Base-by-base conservation (phyloP, 2,329 filamentous ascomycete species). In the Fusarium domesticum region DNA sequence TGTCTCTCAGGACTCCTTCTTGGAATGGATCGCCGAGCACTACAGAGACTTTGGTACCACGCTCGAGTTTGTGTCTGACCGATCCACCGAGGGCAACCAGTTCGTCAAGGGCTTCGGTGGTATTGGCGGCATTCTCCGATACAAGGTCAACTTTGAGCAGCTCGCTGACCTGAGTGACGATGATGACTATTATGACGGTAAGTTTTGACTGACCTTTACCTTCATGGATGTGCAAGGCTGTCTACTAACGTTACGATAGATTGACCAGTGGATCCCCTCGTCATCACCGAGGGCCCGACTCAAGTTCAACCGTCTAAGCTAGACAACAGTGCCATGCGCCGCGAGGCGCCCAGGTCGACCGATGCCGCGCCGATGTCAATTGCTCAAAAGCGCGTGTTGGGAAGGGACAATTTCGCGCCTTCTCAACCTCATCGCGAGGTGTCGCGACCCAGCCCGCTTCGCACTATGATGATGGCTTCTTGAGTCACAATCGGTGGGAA, bases 131-230 rank as follows among this genome's bases (percentile, higher is more conserved):
- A 85, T 98, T 64, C 83, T 98, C 67, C 90, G 93, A 61, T 98
- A 98, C 84, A 96, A 96, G 78, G 89, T 98, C 78, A 98, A 98
- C 78, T 98, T 98, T 75, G 95, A 98, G 75, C 95, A 98, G 73
- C 81, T 98, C 71, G 87, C 86, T 70, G 93, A 97, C 69, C 79
- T 87, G 64, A 91, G 95, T 69, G 87, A 93, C 68, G 87, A 91
- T 71, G 92, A 97, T 69, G 92, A 92, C 72, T 96, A 95, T 77
- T 96, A 95, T 75, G 79, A 81, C 71, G 78, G 76, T 75, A 60
- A 62, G 67, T 11, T 28, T 53, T 35, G 12, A 10, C 7, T 12
- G 4, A 8, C 30, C 18, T 17, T 28, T 49, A 16, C 8, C 16
- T 20, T 18, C 18, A 35, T 20, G 28, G n/a, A n/a, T n/a, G n/a